These are phyloP conservation scores for Cercospora canescens DNA, from an alignment of 2,329 filamentous ascomycete genomes.

Conservation along the genomic window DNA sequence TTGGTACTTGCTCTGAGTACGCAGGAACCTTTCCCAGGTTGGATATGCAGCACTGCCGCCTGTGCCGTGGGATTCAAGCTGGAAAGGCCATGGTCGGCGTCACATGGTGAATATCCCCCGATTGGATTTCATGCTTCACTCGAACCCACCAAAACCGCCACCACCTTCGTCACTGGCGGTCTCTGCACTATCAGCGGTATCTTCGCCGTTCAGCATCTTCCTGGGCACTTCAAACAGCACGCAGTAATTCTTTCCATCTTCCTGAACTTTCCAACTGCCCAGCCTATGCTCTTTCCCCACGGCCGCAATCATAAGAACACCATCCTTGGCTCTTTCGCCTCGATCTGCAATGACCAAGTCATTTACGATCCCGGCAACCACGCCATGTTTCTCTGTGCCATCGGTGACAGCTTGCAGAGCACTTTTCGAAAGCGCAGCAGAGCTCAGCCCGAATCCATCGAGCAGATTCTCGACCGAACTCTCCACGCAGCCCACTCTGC, in stretches of 20 bases:
- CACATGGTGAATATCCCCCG: no score
- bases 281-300: slow-evolving; percentile 84
- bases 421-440: slow-evolving; percentile 17
- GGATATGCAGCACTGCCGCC: no score
- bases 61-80: no score
- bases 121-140: background rate
- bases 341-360: slow-evolving; percentile 85
- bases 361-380: slow-evolving; percentile 77
- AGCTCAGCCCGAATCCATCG: slow-evolving; percentile 21
- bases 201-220: slow-evolving; percentile 32
- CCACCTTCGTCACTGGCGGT: background rate
- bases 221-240: slow-evolving; percentile 78
- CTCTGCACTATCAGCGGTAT: background rate
- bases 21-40: background rate
- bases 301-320: slow-evolving; percentile 81
- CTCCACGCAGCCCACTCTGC: slow-evolving; percentile 51
- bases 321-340: slow-evolving; percentile 70
- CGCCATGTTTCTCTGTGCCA: slow-evolving; percentile 19
- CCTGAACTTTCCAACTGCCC: slow-evolving; percentile 72
- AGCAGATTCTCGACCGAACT: slow-evolving; percentile 21
- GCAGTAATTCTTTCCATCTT: slow-evolving; percentile 73
- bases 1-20: background rate
- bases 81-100: no score
- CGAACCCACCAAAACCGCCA: slow-evolving; percentile 10
- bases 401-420: slow-evolving; percentile 24